A percentile compares a stretch with the other conserved stretches of the same genome.
phyloP scores from a whole-genome alignment of 805 yeast species.

The Komagataella populi region DNA sequence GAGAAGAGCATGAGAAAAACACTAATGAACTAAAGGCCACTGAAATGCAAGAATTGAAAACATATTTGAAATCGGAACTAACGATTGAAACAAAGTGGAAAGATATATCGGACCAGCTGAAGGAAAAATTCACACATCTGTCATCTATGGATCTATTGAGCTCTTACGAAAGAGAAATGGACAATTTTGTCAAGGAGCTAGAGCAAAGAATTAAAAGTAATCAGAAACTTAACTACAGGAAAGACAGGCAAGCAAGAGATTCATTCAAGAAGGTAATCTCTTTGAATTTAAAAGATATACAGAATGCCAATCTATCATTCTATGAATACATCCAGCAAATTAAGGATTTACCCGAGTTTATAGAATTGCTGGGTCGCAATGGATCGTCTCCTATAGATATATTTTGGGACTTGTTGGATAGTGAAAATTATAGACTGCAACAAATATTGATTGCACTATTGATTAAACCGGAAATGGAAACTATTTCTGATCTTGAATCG shows the following conservation, averaged over 20 bases:
- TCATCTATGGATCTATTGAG: slow-evolving; percentile 46
- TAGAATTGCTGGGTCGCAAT: slow-evolving; percentile 52
- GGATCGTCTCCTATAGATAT: slow-evolving; percentile 72
- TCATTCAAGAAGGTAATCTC: slow-evolving; percentile 35
- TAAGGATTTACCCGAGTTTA: slow-evolving; percentile 42
- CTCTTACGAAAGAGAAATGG: slow-evolving; percentile 25
- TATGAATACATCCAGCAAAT: slow-evolving; percentile 34
- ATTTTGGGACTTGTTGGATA: slow-evolving; percentile 63
- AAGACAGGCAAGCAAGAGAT: slow-evolving; percentile 56
- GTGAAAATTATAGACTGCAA: slow-evolving; percentile 26
- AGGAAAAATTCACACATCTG: slow-evolving; percentile 33
- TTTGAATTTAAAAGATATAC: slow-evolving; percentile 15
- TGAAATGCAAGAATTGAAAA: slow-evolving; percentile 39
- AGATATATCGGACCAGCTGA: slow-evolving; percentile 19
- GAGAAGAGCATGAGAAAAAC: slow-evolving; percentile 15
- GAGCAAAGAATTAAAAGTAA: slow-evolving; percentile 14
- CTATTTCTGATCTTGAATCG: background rate
- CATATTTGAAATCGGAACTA: slow-evolving; percentile 26
- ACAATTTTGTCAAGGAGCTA: slow-evolving; percentile 16
- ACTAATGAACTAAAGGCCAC: slow-evolving; percentile 20
- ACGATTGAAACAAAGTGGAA: slow-evolving; percentile 23
- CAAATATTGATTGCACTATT: background rate
- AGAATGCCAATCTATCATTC: slow-evolving; percentile 45
- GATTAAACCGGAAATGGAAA: background rate
- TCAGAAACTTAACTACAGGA: slow-evolving; percentile 29